phyloP scores from a whole-genome alignment of 441 rosid species.

The Croton setiger region DNA sequence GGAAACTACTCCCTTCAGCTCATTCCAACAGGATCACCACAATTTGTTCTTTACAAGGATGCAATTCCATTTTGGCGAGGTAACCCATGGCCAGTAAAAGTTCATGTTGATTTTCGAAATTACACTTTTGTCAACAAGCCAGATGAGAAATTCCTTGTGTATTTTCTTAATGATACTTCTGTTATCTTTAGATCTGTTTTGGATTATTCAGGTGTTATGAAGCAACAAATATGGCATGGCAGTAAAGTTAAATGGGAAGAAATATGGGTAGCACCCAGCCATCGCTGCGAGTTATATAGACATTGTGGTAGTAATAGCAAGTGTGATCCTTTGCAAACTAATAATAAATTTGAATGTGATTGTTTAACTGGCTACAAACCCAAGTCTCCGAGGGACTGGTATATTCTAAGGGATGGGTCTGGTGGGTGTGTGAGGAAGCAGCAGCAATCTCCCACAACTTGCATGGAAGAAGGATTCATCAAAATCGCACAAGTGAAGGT shows the following conservation, averaged over 20 bases:
- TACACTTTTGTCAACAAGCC: neutral
- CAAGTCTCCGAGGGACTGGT: neutral
- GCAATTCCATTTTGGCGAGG: neutral
- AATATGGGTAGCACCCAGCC: neutral
- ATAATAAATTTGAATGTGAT: neutral
- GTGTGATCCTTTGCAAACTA: neutral
- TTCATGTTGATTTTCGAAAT: neutral
- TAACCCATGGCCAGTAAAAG: neutral
- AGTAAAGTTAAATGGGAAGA: neutral
- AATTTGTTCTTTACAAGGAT: neutral
- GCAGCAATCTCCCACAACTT: neutral
- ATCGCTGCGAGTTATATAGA: neutral
- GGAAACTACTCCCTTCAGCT: neutral
- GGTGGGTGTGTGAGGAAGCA: slow-evolving; percentile 13
- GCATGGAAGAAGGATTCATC: slow-evolving; percentile 4
- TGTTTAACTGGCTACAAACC: slow-evolving; percentile 11
- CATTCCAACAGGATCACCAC: slow-evolving; percentile 6
- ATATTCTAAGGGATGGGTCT: slow-evolving; percentile 1
- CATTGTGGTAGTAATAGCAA: slow-evolving; percentile 4
- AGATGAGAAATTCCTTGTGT: no score
- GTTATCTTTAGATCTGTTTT: neutral
- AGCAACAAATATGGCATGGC: neutral
- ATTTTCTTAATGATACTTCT: neutral
- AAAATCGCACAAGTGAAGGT: slow-evolving; percentile 7
- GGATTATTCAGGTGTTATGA: neutral